Conservation (phyloP, 768 basidiomycete species). For the Hysterangium stoloniferum region DNA sequence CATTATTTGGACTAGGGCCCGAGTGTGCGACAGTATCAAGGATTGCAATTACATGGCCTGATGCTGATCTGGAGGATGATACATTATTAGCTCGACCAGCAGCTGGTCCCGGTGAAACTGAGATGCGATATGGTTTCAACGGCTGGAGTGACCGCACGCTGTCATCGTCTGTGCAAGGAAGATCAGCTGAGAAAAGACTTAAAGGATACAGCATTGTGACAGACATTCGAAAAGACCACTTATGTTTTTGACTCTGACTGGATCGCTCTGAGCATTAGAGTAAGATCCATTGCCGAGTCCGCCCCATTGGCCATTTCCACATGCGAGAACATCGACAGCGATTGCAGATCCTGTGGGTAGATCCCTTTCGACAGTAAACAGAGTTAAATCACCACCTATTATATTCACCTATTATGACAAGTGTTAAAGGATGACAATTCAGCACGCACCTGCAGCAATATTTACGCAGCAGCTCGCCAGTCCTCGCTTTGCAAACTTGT, state of each 20-base stretch:
- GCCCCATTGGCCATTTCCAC: slow-evolving; percentile 81
- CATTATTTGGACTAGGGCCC: slow-evolving; percentile 31
- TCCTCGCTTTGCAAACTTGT: slow-evolving; percentile 43
- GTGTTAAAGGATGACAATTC: slow-evolving; percentile 6
- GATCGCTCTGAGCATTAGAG: slow-evolving; percentile 63
- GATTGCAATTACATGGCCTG: slow-evolving; percentile 68
- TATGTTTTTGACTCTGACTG: slow-evolving; percentile 66
- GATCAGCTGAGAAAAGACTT: neutral
- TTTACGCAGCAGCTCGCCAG: slow-evolving; percentile 53
- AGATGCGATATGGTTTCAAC: slow-evolving; percentile 53
- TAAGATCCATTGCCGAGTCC: slow-evolving; percentile 58
- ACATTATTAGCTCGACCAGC: neutral
- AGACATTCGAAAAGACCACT: slow-evolving; percentile 84
- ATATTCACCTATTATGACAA: neutral
- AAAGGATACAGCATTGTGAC: slow-evolving; percentile 21
- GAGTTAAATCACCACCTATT: slow-evolving; percentile 67
- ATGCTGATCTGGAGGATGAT: slow-evolving; percentile 22
- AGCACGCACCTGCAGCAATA: slow-evolving; percentile 50
- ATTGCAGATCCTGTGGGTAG: slow-evolving; percentile 21
- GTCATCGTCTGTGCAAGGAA: slow-evolving; percentile 51
- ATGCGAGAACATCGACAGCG: slow-evolving; percentile 55
- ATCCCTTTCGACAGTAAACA: slow-evolving; percentile 63
- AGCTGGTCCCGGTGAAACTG: slow-evolving; percentile 42
- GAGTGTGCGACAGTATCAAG: slow-evolving; percentile 52
- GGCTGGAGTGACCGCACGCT: slow-evolving; percentile 48